Evolutionary conservation across 139 green algal genomes (phyloP), one percentile per base, ranked within the genome.

Genomic region (Ettlia oleoabundans): DNA sequence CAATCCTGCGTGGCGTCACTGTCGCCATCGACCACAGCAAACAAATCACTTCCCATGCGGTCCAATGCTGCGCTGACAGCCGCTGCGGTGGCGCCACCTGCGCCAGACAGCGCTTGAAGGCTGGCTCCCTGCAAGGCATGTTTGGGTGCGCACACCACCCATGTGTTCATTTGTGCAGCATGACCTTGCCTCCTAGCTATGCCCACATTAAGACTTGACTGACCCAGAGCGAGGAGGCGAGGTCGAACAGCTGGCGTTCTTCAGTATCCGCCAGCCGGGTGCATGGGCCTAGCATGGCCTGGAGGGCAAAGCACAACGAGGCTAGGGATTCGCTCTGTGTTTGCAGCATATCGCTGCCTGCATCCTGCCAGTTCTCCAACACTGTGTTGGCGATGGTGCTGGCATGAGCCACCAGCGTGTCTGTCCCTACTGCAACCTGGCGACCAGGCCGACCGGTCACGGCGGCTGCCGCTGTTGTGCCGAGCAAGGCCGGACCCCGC

Each of bases 241-340:
- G 35, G 2, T 80, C 26, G 24, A 80, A 80, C 19, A 80, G 52
- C 37, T 40, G 24, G 22, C 26, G 21, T 1, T 64, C 37, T 9
- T 80, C 73, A 35, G 33, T 53, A 3, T 80, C 35, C 1, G 30
- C 26, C 4, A 80, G 37, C 35, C 35, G 53, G 19, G 47, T 61
- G 3, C n/a, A 3, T 2, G 24, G 21, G 4, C 75, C 75, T 18
- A 81, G 21, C 0, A 58, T 33, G 6, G 75, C 66, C 7, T 52
- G 75, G 18, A 81, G 38, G 3, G 75, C 75, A 72, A 81, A 81
- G 75, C 75, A 72, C 58, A 81, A 38, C 28, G 35, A 24, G 1
- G 75, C 58, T 38, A 81, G 40, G 4, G 19, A 15, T 15, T 70
- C 75, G 38, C 18, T 3, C 3, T 71, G 38, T 1, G 40, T 41